These are phyloP conservation scores for Erythrophleum fordii DNA, from an alignment of 306 rosid species.

Conservation along the genomic window DNA sequence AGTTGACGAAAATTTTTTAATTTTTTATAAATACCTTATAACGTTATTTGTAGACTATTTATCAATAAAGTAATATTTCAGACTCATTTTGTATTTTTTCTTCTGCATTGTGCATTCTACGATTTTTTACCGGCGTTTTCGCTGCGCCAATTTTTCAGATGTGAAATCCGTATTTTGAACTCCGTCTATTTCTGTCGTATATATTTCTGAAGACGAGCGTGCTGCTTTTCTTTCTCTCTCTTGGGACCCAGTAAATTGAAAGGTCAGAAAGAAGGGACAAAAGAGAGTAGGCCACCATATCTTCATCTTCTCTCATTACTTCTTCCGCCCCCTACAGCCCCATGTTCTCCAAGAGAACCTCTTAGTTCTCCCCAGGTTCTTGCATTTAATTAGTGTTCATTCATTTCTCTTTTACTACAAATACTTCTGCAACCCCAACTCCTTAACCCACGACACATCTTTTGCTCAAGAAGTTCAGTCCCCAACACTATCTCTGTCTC, in stretches of 20 bases:
- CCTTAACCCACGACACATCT: slow-evolving; percentile 1
- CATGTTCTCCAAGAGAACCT: slow-evolving; percentile 54
- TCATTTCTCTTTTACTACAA: slow-evolving; percentile 23
- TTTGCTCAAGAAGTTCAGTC: not conserved
- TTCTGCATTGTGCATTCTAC: too few species aligned
- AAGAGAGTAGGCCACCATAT: slow-evolving; percentile 40
- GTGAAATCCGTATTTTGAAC: slow-evolving; percentile 28
- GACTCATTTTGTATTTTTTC: too few species aligned
- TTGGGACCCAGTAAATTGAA: slow-evolving; percentile 51
- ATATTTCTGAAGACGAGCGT: slow-evolving; percentile 30
- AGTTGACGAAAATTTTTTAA: too few species aligned
- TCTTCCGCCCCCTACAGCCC: slow-evolving; percentile 46
- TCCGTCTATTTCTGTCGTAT: not conserved
- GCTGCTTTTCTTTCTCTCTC: slow-evolving; percentile 37
- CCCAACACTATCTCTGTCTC: not conserved
- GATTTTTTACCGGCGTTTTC: too few species aligned
- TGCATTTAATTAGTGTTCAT: slow-evolving; percentile 58
- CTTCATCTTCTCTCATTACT: slow-evolving; percentile 40
- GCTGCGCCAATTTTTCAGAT: not conserved
- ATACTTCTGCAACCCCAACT: slow-evolving; percentile 24
- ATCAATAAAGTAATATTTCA: too few species aligned
- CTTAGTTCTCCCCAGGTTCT: slow-evolving; percentile 33
- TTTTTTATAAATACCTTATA: too few species aligned
- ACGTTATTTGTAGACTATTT: too few species aligned
- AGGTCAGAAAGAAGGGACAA: slow-evolving; percentile 41